Evolutionary conservation across 1,139 yeast genomes (phyloP).

Genomic region (Pichia inconspicua): DNA sequence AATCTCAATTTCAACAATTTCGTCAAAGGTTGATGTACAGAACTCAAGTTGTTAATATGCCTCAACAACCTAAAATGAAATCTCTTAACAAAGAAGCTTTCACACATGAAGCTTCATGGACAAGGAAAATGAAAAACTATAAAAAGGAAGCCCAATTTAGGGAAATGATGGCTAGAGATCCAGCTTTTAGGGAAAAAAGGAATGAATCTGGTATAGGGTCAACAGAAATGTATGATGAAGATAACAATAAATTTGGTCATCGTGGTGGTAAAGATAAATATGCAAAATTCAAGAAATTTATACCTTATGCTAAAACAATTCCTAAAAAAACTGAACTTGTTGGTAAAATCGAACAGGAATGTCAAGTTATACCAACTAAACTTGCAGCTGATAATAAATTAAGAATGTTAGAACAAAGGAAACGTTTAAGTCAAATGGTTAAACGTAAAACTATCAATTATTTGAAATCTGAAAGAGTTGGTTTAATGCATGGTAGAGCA

Average conservation of each 20-base stretch:
- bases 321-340: slow-evolving; percentile 79
- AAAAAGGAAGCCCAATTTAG: slow-evolving; percentile 31
- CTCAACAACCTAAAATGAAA: slow-evolving; percentile 39
- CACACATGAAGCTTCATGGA: slow-evolving; percentile 28
- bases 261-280: slow-evolving; percentile 11
- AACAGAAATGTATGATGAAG: slow-evolving; percentile 17
- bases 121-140: slow-evolving; percentile 22
- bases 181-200: slow-evolving; percentile 21
- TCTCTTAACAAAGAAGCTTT: slow-evolving; percentile 35
- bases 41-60: slow-evolving; percentile 43
- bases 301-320: slow-evolving; percentile 71
- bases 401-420: slow-evolving; percentile 42
- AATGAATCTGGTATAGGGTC: slow-evolving; percentile 16
- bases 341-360: slow-evolving; percentile 90
- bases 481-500: slow-evolving; percentile 77
- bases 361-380: slow-evolving; percentile 76
- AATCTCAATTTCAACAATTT: slow-evolving; percentile 68
- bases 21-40: slow-evolving; percentile 35
- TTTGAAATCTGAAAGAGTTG: slow-evolving; percentile 54
- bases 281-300: slow-evolving; percentile 28
- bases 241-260: slow-evolving; percentile 5
- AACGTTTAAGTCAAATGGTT: slow-evolving; percentile 31
- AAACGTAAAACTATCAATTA: slow-evolving; percentile 35
- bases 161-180: slow-evolving; percentile 23
- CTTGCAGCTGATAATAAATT: slow-evolving; percentile 64